Percentiles rank a stretch among this genome's conserved stretches.
Evolutionary conservation across 2,329 filamentous ascomycete species (phyloP).

Genomic region (Fusarium equiseti): DNA sequence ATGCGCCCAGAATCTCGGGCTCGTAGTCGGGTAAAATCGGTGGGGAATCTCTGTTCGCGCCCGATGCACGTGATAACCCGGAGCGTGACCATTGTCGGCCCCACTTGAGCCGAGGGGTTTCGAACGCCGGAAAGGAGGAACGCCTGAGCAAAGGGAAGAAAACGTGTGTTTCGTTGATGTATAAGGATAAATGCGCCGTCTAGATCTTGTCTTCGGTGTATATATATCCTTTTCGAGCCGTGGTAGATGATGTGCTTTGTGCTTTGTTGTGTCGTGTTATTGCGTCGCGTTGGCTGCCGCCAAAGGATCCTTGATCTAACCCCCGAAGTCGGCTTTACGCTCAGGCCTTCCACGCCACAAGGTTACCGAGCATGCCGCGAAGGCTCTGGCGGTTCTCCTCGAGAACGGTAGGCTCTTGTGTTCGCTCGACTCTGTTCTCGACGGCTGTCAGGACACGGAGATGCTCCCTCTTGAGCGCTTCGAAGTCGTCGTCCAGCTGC

Average conservation of each 20-base stretch:
- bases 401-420: constrained; percentile 22
- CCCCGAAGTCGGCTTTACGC: constrained; percentile 36
- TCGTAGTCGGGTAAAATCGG: constrained; percentile 28
- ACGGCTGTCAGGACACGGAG: constrained; percentile 37
- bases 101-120: constrained; percentile 29
- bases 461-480: constrained; percentile 46
- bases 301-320: constrained; percentile 1
- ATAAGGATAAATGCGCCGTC: not conserved
- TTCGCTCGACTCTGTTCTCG: constrained; percentile 23
- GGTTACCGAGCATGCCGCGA: constrained; percentile 27
- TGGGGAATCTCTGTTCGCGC: not conserved
- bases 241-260: not conserved
- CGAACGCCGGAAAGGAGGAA: constrained; percentile 36
- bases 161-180: constrained; percentile 12
- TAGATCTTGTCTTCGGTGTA: not conserved
- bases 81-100: constrained; percentile 32
- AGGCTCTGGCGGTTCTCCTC: constrained; percentile 36
- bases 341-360: constrained; percentile 39
- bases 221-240: not conserved
- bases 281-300: constrained; percentile 12
- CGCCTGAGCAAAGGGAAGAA: constrained; percentile 18
- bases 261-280: constrained; percentile 5
- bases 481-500: constrained; percentile 71
- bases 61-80: constrained; percentile 37
- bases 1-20: not conserved